Evolutionary conservation across 768 basidiomycete genomes (phyloP).

Genomic region (Lactarius indigo): DNA sequence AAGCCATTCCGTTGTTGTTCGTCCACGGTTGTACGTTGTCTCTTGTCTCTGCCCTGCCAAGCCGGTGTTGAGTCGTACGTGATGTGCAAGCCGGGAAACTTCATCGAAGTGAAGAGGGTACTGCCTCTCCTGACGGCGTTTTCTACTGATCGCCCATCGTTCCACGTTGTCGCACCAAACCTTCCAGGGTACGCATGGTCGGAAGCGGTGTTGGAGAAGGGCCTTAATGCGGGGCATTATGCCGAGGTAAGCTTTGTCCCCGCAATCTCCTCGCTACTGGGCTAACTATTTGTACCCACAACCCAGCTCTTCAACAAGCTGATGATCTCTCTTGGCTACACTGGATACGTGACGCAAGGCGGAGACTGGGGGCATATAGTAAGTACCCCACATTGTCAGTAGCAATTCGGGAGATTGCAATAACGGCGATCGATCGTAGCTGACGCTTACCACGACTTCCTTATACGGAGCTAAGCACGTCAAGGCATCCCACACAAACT

Average conservation of each 20-base stretch:
- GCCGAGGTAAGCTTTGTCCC: constrained; percentile 26
- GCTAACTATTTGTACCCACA: not conserved
- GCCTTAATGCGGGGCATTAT: constrained; percentile 28
- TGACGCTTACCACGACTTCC: constrained; percentile 29
- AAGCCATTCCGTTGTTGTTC: constrained; percentile 33
- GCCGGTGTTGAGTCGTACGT: not conserved
- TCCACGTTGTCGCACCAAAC: constrained; percentile 32
- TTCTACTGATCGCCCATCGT: constrained; percentile 26
- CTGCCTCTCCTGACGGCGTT: constrained; percentile 28
- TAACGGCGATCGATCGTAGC: constrained; percentile 31
- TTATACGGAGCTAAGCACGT: constrained; percentile 30
- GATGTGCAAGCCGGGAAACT: constrained; percentile 16
- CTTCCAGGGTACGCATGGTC: constrained; percentile 33
- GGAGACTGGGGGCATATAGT: constrained; percentile 39
- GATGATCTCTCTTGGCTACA: constrained; percentile 7
- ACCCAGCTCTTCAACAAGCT: constrained; percentile 3
- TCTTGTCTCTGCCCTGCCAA: not conserved
- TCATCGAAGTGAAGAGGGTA: constrained; percentile 26
- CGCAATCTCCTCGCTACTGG: not conserved
- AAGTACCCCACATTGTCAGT: not conserved
- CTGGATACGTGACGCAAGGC: constrained; percentile 8
- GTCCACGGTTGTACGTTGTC: constrained; percentile 33
- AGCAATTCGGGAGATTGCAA: not conserved
- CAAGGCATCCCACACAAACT: constrained; percentile 36
- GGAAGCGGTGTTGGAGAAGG: constrained; percentile 28